Evolutionary conservation across 2,329 filamentous ascomycete genomes (phyloP).

Genomic region (Fusarium nygamai): DNA sequence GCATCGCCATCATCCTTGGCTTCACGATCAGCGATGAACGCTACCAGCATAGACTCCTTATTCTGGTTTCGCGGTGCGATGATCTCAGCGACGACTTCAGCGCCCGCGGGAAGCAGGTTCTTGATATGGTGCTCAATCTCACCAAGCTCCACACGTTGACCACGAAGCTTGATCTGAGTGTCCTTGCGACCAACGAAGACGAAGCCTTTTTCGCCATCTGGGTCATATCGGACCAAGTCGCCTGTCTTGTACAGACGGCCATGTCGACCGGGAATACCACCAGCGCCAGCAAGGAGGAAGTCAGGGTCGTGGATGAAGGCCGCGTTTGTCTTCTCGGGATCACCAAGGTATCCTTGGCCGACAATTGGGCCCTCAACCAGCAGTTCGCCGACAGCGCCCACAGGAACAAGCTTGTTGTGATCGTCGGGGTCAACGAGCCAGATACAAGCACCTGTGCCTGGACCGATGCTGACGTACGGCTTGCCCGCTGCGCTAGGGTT

Average conservation of each 20-base stretch:
- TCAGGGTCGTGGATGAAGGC: constrained; percentile 66
- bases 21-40: constrained; percentile 39
- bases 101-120: constrained; percentile 50
- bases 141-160: constrained; percentile 70
- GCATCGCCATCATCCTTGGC: constrained; percentile 23
- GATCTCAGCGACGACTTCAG: constrained; percentile 59
- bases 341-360: constrained; percentile 69
- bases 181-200: constrained; percentile 72
- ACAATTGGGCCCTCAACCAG: constrained; percentile 68
- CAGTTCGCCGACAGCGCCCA: constrained; percentile 63
- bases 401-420: constrained; percentile 57
- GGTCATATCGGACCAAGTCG: constrained; percentile 65
- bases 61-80: constrained; percentile 53
- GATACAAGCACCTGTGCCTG: constrained; percentile 57
- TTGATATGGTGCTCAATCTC: constrained; percentile 63
- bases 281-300: constrained; percentile 59
- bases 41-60: constrained; percentile 42
- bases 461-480: constrained; percentile 56
- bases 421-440: constrained; percentile 63
- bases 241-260: constrained; percentile 68
- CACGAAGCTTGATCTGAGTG: constrained; percentile 73
- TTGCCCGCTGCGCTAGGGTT: constrained; percentile 52
- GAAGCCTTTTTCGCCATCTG: constrained; percentile 63
- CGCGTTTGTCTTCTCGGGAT: constrained; percentile 65
- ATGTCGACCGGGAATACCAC: constrained; percentile 47